A percentile compares a stretch with the other conserved stretches of the same genome.
phyloP scores from a whole-genome alignment of 257 asterid genomes.

The Datura wrightii region DNA sequence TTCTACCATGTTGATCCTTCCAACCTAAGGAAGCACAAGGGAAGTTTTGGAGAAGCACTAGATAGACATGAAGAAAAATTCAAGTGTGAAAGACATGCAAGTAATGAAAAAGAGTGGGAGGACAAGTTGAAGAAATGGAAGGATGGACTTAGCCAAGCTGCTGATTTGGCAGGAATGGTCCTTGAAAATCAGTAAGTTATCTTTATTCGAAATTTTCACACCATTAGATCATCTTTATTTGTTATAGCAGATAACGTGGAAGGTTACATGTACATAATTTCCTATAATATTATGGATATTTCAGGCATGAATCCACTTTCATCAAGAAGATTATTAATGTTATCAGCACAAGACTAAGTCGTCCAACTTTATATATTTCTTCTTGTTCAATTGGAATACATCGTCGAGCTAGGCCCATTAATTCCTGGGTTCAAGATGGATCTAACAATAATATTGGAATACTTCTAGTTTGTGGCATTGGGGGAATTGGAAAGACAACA shows the following conservation, averaged over 20 bases:
- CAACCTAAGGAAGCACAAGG: conserved; percentile 21
- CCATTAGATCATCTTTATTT: not conserved
- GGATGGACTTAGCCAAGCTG: not conserved
- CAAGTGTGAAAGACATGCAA: conserved; percentile 7
- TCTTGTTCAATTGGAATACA: conserved; percentile 26
- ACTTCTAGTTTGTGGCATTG: conserved; percentile 32
- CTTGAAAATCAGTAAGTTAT: not conserved
- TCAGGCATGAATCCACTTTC: conserved; percentile 22
- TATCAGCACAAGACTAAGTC: conserved; percentile 17
- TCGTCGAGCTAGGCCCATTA: conserved; percentile 21
- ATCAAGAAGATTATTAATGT: conserved; percentile 12
- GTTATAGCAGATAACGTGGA: not conserved
- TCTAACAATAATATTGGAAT: not conserved
- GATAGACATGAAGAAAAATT: conserved; percentile 15
- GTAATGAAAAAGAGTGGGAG: not conserved
- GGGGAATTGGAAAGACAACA: conserved; percentile 43
- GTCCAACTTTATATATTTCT: not conserved
- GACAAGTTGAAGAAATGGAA: conserved; percentile 25
- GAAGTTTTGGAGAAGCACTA: conserved; percentile 17
- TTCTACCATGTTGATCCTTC: conserved; percentile 28
- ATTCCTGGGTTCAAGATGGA: conserved; percentile 33
- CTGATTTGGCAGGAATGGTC: conserved; percentile 28
- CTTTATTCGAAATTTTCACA: not conserved
- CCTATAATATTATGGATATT: not conserved
- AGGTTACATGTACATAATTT: not conserved